These are phyloP conservation scores for Lactifluus hygrophoroides DNA, from an alignment of 768 basidiomycete genomes.

Conservation along the genomic window DNA sequence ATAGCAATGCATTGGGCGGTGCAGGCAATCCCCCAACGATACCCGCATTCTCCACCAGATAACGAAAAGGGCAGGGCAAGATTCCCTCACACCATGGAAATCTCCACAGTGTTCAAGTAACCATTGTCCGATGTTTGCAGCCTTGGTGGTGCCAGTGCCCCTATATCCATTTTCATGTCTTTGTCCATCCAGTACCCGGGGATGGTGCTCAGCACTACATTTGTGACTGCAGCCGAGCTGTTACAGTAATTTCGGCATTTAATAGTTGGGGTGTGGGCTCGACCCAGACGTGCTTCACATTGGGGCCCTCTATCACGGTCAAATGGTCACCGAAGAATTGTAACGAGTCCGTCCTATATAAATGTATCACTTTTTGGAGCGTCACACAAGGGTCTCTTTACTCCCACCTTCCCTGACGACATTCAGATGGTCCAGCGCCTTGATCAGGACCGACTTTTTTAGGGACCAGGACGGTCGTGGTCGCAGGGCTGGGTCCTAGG, in stretches of 20 bases:
- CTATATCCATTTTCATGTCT: conserved; percentile 13
- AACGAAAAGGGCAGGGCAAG: conserved; percentile 56
- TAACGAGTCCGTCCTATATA: no score
- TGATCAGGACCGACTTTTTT: conserved; percentile 3
- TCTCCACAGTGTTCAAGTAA: conserved; percentile 22
- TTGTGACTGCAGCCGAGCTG: conserved; percentile 1
- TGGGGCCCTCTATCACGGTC: conserved; percentile 7
- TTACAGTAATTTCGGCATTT: conserved; percentile 9
- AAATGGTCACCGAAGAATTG: conserved; percentile 10
- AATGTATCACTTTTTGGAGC: no score
- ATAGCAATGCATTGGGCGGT: conserved; percentile 1
- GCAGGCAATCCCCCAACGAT: not conserved
- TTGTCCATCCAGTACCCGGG: conserved; percentile 18
- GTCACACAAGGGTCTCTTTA: no score
- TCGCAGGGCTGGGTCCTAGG: not conserved
- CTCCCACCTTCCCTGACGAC: conserved; percentile 3
- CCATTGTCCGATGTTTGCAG: conserved; percentile 34
- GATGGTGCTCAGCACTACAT: conserved; percentile 9
- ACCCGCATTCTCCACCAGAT: conserved; percentile 33
- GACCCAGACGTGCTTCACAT: conserved; percentile 19
- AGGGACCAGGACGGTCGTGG: conserved; percentile 11
- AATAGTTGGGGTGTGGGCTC: conserved; percentile 17
- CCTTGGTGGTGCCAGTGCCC: conserved; percentile 34
- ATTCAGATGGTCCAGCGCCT: not conserved
- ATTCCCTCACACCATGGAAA: conserved; percentile 55